Percentiles rank a stretch among this genome's conserved stretches.
These are phyloP conservation scores for Xylaria cubensis DNA, from an alignment of 495 filamentous ascomycete genomes.

Conservation along the genomic window DNA sequence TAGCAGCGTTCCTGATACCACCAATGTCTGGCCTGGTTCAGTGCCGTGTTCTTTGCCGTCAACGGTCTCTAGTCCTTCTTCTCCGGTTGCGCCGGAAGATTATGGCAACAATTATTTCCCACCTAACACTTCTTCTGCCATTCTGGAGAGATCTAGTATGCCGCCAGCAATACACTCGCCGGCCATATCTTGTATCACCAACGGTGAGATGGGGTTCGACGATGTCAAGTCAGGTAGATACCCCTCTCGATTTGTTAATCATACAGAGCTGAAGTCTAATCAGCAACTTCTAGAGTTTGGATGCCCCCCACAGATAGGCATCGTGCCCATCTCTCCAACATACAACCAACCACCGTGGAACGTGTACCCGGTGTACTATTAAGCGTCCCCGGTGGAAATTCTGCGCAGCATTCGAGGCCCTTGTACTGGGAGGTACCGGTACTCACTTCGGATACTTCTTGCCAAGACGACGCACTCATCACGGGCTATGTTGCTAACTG, in stretches of 20 bases:
- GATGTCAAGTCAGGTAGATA: conserved; percentile 40
- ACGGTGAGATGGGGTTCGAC: conserved; percentile 34
- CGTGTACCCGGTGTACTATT: conserved; percentile 38
- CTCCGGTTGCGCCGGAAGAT: conserved; percentile 48
- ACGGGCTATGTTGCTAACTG: conserved; percentile 25
- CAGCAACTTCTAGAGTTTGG: conserved; percentile 35
- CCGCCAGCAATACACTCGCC: conserved; percentile 33
- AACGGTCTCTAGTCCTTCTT: conserved; percentile 51
- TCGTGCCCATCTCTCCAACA: conserved; percentile 34
- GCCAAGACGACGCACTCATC: conserved; percentile 22
- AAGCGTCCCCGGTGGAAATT: conserved; percentile 26
- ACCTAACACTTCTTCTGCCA: conserved; percentile 44
- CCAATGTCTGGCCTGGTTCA: conserved; percentile 43
- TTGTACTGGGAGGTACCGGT: conserved; percentile 30
- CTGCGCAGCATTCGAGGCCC: conserved; percentile 23
- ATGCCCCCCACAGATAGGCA: conserved; percentile 32
- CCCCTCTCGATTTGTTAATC: neutral
- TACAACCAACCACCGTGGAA: conserved; percentile 40
- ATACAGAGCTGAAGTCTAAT: conserved; percentile 28
- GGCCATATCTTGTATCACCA: conserved; percentile 29
- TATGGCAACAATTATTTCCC: conserved; percentile 47
- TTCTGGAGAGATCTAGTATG: conserved; percentile 42
- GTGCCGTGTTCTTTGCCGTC: conserved; percentile 44
- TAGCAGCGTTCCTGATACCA: conserved; percentile 43
- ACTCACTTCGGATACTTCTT: conserved; percentile 17